Evolutionary conservation across 371 early-diverging fungal species (phyloP), one percentile per base, ranked within the genome.

Genomic region (Phascolomyces articulosus): DNA sequence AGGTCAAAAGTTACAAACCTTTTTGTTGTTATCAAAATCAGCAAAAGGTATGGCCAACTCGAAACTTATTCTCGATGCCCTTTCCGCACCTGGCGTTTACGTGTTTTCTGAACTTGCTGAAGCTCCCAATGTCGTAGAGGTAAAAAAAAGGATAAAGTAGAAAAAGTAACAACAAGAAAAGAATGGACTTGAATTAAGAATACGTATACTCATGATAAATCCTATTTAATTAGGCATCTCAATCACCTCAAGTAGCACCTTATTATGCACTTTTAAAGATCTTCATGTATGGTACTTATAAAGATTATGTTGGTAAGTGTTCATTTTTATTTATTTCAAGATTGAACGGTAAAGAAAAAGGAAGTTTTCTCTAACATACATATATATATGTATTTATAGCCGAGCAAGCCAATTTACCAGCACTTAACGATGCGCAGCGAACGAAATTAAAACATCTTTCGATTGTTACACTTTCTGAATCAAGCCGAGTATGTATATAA

Each of bases 91-190:
- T 27, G 91, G 91, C 44, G 87, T 94, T 20, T 89, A 87, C 74
- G 92, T 91, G 20, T 95, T 93, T 79, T 85, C 88, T 8, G 95
- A 95, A 64, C 72, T 95, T 2, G 79, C 92, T 23, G 86, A 90
- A 59, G 69, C 82, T 65, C 90, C 92, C 41, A 91, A 88, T 63
- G 80, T 95, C 24, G 74, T 78, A 29, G 88, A 90, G 73, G 93
- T 93, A 72, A 49, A 68, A 23, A 51, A 20, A 51, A n/a, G 23
- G 15, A 24, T 13, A 47, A 47, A 47, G 2, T 13, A 47, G 15
- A 20, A 20, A 31, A 31, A 31, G 9, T 6, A 31, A 31, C 3
- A 31, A 31, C 3, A 31, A 44, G 15, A 20, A 44, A 44, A 44
- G 15, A 44, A 44, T 8, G 15, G 16, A 20, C 44, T n/a, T n/a